phyloP scores from a whole-genome alignment of 148 eudicot species.

The Linanthus parryae region DNA sequence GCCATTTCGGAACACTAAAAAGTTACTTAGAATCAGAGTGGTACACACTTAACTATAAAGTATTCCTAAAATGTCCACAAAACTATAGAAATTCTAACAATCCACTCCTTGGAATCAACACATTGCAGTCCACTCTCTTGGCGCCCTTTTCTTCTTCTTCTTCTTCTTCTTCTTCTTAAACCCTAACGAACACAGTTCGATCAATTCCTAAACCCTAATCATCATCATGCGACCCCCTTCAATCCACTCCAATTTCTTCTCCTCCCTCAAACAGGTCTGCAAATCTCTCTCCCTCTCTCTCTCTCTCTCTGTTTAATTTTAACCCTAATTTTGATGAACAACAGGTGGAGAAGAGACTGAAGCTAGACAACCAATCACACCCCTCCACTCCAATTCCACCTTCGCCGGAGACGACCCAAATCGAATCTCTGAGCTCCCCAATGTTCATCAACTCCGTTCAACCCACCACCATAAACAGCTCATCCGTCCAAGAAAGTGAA shows the following conservation, averaged over 20 bases:
- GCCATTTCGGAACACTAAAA: too few species aligned
- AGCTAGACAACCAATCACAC: conserved; percentile 36
- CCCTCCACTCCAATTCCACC: conserved; percentile 1
- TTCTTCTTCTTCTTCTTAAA: too few species aligned
- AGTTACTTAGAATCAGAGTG: too few species aligned
- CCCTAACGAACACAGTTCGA: too few species aligned
- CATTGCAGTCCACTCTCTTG: too few species aligned
- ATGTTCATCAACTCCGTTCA: conserved; percentile 34
- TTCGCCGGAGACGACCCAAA: too few species aligned
- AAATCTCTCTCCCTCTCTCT: conserved; percentile 1
- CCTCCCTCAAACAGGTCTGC: conserved; percentile 63
- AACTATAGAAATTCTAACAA: too few species aligned
- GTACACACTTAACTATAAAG: too few species aligned
- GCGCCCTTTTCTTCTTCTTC: too few species aligned
- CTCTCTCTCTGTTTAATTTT: neutral
- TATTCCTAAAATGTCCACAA: too few species aligned
- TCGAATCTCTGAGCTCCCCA: conserved; percentile 54
- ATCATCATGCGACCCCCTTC: conserved; percentile 14
- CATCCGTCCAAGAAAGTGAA: conserved; percentile 40
- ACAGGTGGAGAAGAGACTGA: conserved; percentile 76
- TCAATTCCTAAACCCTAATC: too few species aligned
- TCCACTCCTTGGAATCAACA: too few species aligned
- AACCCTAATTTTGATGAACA: neutral
- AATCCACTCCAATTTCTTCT: conserved; percentile 58
- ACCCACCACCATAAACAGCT: conserved; percentile 17